Evolutionary conservation across 2,329 filamentous ascomycete species (phyloP).

Genomic region (Achaetomium macrosporum): DNA sequence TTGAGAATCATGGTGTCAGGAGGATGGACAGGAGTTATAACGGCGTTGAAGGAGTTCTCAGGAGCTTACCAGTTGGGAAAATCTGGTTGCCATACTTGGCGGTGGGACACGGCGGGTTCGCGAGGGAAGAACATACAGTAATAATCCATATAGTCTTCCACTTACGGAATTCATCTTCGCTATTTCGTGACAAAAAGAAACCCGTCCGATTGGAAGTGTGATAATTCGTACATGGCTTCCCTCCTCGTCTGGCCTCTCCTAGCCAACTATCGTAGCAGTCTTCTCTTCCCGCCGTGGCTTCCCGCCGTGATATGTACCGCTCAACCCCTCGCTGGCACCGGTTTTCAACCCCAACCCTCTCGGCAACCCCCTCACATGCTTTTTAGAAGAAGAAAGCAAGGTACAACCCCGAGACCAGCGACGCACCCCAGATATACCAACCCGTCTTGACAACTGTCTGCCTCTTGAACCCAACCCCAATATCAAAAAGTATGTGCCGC

Average conservation of each 20-base stretch:
- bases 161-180: neutral
- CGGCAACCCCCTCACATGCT: neutral
- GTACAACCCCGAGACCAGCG: conserved; percentile 39
- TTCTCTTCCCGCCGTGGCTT: too few species aligned
- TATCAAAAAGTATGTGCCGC: conserved; percentile 50
- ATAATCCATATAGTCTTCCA: neutral
- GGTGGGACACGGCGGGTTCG: neutral
- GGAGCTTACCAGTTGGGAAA: conserved; percentile 5
- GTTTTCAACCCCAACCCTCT: neutral
- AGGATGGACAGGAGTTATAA: neutral
- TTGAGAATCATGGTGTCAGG: neutral
- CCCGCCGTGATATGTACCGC: too few species aligned
- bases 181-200: conserved; percentile 16
- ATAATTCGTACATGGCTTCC: conserved; percentile 15
- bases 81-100: neutral
- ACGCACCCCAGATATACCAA: conserved; percentile 43
- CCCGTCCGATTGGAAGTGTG: conserved; percentile 9
- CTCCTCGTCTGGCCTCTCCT: conserved; percentile 6
- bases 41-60: conserved; percentile 21
- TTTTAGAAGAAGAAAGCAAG: conserved; percentile 40
- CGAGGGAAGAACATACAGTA: neutral
- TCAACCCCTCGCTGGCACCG: too few species aligned
- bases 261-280: conserved; percentile 3
- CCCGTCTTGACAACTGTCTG: conserved; percentile 43
- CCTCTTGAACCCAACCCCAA: conserved; percentile 43